Evolutionary conservation across 202 grass and related monocot genomes (phyloP), one percentile per base, ranked within the genome.

Genomic region (Dendrocalamus latiflorus): DNA sequence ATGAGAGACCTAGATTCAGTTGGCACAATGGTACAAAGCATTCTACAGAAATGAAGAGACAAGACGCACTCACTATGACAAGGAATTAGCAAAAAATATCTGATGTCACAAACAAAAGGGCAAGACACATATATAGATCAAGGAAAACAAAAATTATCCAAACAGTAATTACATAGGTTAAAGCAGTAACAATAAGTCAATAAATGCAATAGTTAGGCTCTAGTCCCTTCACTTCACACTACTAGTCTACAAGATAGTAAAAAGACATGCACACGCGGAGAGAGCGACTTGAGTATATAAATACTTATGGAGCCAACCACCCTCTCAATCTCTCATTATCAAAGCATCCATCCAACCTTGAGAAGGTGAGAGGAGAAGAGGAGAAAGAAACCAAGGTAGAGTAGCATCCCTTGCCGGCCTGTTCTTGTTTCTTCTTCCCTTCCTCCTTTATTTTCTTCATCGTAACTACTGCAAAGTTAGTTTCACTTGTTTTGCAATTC

Each of bases 301-400:
- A 70, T 69, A 86, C 53, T 36, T 51, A 12, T 33, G 54, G 25
- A 81, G 67, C 61, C 84, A 86, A 20, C 79, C 79, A 79, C 74
- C 41, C 68, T 25, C 17, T 65, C 79, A 83, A 75, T 90, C 68
- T 34, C 17, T 58, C 79, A 80, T 79, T 90, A 70, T 69, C 67
- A 83, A 86, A 74, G 49, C 62, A 36, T 7, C n/a, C 74, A 38
- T 55, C 67, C 79, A 74, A 37, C 61, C 61, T 70, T 61, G 34
- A 80, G 62, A 84, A 80, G 76, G 39, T n/a, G 68, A 79, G 48
- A 78, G 12, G 41, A 78, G 58, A 25, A 36, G 78, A 79, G 37
- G 26, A 22, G 50, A 47, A 59, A 68, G 39, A 66, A 67, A 49
- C 20, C 6, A 9, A 84, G 86, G 58, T 16, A 51, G 38, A 41